Evolutionary conservation across 1,284 basidiomycete genomes (phyloP), one percentile per base, ranked within the genome.

Genomic region (Trametes sp.): DNA sequence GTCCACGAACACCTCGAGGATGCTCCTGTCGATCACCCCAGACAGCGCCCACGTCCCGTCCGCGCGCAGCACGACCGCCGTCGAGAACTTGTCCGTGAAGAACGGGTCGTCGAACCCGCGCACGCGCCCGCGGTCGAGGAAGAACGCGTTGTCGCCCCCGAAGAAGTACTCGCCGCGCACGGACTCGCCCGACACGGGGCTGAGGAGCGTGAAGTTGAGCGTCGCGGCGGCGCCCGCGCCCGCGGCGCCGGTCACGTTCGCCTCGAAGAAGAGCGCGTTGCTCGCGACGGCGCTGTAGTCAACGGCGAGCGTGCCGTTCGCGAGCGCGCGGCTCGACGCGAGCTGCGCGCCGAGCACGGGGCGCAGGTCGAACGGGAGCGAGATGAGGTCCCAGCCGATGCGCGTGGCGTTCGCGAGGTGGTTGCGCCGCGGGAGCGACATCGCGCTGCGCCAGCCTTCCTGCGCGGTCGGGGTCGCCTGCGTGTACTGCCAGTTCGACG

Each of bases 401-500:
- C 48, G 31, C n/a, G 62, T 26, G 35, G 51, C 28, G 26, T 56
- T 51, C 23, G 58, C 48, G 54, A 67, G 60, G 62, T 55, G 45
- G 45, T 55, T 56, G n/a, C 59, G 54, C 26, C 57, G 60, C 24
- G 65, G 65, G 54, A 67, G 54, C 41, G 54, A 48, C 62, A 64
- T 62, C 23, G 62, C 57, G 58, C 65, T 64, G 31, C 62, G 62
- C 65, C 65, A 67, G n/a, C 65, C 65, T 35, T 67, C 65, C 28
- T 38, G 38, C 42, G 41, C 62, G 35, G 65, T 67, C 23, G 65
- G 62, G 16, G 53, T 53, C 24, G 13, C n/a, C 52, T 57, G 46
- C 19, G 57, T 48, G 60, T 67, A 67, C 49, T 60, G 60, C 60
- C 60, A 54, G 36, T 67, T 64, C n/a, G 62, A 54, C 21, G 62